Evolutionary conservation across 176 grass and related monocot genomes (phyloP), one percentile per base, ranked within the genome.

Genomic region (Urochloa ruziziensis): DNA sequence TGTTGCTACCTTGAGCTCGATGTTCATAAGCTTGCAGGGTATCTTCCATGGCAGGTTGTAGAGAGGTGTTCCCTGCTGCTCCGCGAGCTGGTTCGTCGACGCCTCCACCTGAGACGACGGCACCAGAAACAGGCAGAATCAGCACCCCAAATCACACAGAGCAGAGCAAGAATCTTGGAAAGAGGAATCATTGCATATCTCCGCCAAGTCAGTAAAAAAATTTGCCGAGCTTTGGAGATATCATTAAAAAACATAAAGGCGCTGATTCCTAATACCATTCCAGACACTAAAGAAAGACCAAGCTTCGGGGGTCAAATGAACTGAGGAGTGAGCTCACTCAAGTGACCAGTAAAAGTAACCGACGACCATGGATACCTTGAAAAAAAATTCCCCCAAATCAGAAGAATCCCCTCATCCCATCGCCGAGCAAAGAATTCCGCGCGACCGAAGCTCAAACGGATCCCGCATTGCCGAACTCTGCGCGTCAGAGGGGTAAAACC

Each of bases 11-110:
- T 97, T 97, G 63, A 97, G 63, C 23, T 89, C 76, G 24, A 97
- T 85, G 76, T 94, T 92, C 76, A 94, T 94, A 56, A 97, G 88
- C 47, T 89, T 89, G 75, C 95, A 97, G 6, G 82, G 81, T 68
- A 97, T 91, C 81, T 94, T 97, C 90, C 90, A 97, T 85, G 95
- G 95, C 53, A 97, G 73, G 67, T 97, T 75, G 82, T 97, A 97
- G 9, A 89, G 57, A 5, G 88, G 88, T 29, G 91, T 83, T 65
- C 93, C 88, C 74, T 84, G 81, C 42, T 97, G 90, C 60, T 97
- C 92, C 2, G 92, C 62, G 1, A 86, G 81, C 74, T 97, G 95
- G 81, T 94, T 91, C 29, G 92, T 97, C 2, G 88, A 97, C 2
- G 95, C 95, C 78, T 94, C 86, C 49, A 97, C 95, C 94, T 97